Evolutionary conservation across 768 basidiomycete genomes (phyloP), one percentile per base, ranked within the genome.

Genomic region (Rhodocollybia butyracea): DNA sequence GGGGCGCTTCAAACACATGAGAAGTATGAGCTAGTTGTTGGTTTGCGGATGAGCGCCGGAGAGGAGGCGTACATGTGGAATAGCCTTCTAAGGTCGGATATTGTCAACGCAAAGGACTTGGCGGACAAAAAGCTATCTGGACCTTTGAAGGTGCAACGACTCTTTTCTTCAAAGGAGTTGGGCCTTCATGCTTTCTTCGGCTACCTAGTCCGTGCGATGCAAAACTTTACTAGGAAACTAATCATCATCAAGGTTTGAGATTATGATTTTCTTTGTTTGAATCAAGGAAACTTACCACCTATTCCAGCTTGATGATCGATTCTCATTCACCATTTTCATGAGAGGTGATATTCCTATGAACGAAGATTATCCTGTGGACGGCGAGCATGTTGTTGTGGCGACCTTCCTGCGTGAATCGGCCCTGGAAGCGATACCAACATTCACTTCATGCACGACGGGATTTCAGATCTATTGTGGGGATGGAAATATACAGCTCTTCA

Each of bases 311-410:
- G 84, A 86, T 55, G 76, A 81, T 22, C 73, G 85, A 3, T 86
- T 87, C 59, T 68, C 83, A 1, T 66, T 85, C 24, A 84, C 82
- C 0, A 78, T 88, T 12, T 87, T 87, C 64, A 81, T 87, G 64
- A 70, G 80, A 38, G 85, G 85, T 3, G 65, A 76, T 1, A 76
- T 85, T 19, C 69, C 75, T 22, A 85, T 84, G 80, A 77, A 77
- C 46, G 81, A 81, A 61, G 80, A 86, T 55, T 38, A 22, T 24
- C 77, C 80, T 0, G 77, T 82, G 46, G 77, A 85, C 17, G 73
- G 76, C 42, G 70, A 83, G 21, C 82, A 84, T 43, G 77, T 87
- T 8, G 80, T 84, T 5, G 82, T 84, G 7, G 70, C 75, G 2
- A 66, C 72, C 12, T 70, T 79, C 48, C 27, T 53, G 38, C 51